A percentile compares a stretch with the other conserved stretches of the same genome.
These are phyloP conservation scores for Rhynchospora breviuscula DNA, from an alignment of 176 grass and related monocot genomes.

Conservation along the genomic window DNA sequence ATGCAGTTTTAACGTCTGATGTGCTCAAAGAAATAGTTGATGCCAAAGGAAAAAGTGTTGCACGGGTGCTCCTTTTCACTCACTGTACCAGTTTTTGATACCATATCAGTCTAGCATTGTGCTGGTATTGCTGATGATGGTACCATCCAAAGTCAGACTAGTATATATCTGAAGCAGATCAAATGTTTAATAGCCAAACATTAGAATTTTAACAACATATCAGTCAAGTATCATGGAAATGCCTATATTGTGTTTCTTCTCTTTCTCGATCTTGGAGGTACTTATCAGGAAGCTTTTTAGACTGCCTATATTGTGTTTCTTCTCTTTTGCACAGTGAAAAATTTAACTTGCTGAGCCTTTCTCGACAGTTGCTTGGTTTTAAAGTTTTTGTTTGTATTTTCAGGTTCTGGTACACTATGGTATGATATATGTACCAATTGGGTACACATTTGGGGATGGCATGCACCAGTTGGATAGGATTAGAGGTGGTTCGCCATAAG, in stretches of 20 bases:
- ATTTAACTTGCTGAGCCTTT: neutral
- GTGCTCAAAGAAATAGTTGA: too few relatives aligned
- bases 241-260: neutral
- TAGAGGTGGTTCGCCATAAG: conserved; percentile 51
- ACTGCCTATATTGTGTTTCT: neutral
- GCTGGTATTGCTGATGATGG: too few relatives aligned
- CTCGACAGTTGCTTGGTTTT: neutral
- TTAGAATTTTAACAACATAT: too few relatives aligned
- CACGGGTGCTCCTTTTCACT: too few relatives aligned
- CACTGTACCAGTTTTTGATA: too few relatives aligned
- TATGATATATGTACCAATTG: conserved; percentile 58
- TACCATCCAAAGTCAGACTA: too few relatives aligned
- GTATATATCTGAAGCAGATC: too few relatives aligned
- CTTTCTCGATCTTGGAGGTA: conserved; percentile 21
- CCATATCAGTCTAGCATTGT: too few relatives aligned
- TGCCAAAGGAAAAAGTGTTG: too few relatives aligned
- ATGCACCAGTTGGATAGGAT: conserved; percentile 49
- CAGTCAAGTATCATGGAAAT: too few relatives aligned
- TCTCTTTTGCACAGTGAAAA: neutral
- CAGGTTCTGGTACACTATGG: conserved; percentile 29
- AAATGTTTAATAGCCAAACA: neutral
- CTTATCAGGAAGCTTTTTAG: neutral
- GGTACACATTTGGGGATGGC: conserved; percentile 46
- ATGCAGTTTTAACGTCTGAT: too few relatives aligned
- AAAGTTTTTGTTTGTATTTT: neutral